These are phyloP conservation scores for Cutaneotrichosporon daszewskae DNA, from an alignment of 1,284 basidiomycete species.

Conservation along the genomic window DNA sequence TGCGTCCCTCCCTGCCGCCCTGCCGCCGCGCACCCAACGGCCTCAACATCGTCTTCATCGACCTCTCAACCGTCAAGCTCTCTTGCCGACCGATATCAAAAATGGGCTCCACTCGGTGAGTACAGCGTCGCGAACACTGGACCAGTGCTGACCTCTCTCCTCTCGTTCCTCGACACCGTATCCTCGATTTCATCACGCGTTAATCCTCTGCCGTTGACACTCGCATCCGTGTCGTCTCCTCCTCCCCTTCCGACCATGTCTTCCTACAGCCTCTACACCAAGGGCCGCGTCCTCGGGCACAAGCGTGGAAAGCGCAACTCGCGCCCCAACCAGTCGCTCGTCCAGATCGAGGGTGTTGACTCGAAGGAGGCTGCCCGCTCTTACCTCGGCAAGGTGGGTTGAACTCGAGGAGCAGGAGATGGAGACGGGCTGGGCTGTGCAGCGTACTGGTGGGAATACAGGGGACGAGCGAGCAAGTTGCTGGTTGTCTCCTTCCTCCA, in stretches of 20 bases:
- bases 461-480: too few species aligned
- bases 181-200: neutral
- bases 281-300: conserved; percentile 96
- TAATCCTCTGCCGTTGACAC: neutral
- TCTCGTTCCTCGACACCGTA: neutral
- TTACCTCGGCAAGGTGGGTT: conserved; percentile 93
- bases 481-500: too few species aligned
- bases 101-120: conserved; percentile 1
- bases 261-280: conserved; percentile 73
- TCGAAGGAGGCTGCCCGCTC: conserved; percentile 92
- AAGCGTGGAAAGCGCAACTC: conserved; percentile 97
- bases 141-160: neutral
- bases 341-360: conserved; percentile 96
- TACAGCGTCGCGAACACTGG: neutral
- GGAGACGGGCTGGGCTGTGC: neutral
- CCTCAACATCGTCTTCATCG: neutral
- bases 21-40: neutral
- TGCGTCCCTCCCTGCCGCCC: neutral
- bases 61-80: neutral
- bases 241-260: neutral
- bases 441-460: too few species aligned
- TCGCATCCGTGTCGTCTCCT: neutral
- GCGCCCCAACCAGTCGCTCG: conserved; percentile 87
- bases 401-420: neutral
- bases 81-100: neutral